phyloP scores from a whole-genome alignment of 768 basidiomycete genomes.

The Dioszegia aurantiaca region DNA sequence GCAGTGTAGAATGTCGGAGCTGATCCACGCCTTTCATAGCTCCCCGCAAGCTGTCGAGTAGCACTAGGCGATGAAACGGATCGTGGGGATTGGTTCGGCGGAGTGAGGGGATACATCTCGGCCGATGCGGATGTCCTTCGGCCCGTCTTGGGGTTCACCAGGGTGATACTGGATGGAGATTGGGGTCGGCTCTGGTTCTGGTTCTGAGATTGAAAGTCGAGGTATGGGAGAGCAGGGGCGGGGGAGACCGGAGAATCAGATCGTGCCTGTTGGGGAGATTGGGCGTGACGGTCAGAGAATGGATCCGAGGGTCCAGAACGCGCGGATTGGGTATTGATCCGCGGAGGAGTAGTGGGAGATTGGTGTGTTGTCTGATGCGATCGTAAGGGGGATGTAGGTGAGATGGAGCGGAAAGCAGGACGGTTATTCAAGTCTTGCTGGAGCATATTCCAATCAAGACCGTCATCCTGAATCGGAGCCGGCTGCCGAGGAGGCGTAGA shows the following conservation, averaged over 20 bases:
- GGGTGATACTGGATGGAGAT: slow-evolving; percentile 22
- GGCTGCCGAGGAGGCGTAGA: slow-evolving; percentile 15
- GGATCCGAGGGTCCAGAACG: too few species aligned
- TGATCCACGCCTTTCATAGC: slow-evolving; percentile 6
- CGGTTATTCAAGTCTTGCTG: slow-evolving; percentile 30
- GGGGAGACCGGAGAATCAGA: slow-evolving; percentile 11
- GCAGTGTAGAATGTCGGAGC: slow-evolving; percentile 3
- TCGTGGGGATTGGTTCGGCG: background rate
- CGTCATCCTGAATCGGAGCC: slow-evolving; percentile 12
- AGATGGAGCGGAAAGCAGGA: slow-evolving; percentile 48
- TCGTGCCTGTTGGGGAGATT: background rate
- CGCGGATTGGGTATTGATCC: slow-evolving; percentile 10
- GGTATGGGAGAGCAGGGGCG: slow-evolving; percentile 26
- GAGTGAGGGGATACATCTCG: background rate
- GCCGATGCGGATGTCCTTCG: slow-evolving; percentile 21
- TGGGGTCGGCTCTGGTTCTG: slow-evolving; percentile 15
- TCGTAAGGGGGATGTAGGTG: slow-evolving; percentile 38
- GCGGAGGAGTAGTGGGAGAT: slow-evolving; percentile 7
- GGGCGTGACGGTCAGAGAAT: slow-evolving; percentile 2
- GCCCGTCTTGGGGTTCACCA: slow-evolving; percentile 28
- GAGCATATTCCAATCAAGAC: slow-evolving; percentile 37
- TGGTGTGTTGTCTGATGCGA: slow-evolving; percentile 28
- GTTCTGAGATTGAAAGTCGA: slow-evolving; percentile 28
- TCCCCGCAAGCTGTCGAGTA: slow-evolving; percentile 7
- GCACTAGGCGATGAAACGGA: background rate